Evolutionary conservation across 2,329 filamentous ascomycete genomes (phyloP).

Genomic region (Metarhizium anisopliae): DNA sequence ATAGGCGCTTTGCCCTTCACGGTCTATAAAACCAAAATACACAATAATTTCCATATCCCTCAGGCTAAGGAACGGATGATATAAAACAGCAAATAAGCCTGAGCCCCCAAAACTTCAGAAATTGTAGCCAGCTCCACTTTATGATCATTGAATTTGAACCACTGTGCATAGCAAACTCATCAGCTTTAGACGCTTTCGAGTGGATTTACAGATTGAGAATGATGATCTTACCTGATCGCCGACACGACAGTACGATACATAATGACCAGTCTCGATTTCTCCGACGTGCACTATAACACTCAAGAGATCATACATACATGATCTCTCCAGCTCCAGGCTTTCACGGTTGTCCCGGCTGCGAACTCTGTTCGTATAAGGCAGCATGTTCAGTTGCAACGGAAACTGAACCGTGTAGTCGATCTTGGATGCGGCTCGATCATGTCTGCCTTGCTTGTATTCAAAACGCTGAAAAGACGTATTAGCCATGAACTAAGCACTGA

Average conservation of each 20-base stretch:
- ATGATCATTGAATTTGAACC: constrained; percentile 95
- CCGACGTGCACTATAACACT: constrained; percentile 91
- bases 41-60: background rate
- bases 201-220: constrained; percentile 4
- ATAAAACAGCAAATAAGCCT: constrained; percentile 90
- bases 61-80: constrained; percentile 51
- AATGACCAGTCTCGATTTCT: constrained; percentile 87
- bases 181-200: constrained; percentile 4
- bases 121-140: constrained; percentile 78
- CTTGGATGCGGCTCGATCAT: constrained; percentile 68
- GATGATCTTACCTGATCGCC: constrained; percentile 47
- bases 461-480: constrained; percentile 40
- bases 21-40: background rate
- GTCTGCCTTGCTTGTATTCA: constrained; percentile 59
- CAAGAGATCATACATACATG: constrained; percentile 76
- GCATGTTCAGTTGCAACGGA: constrained; percentile 79
- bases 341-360: constrained; percentile 40
- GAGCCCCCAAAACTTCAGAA: constrained; percentile 74
- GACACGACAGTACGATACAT: constrained; percentile 79
- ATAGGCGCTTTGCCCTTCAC: too few relatives aligned
- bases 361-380: constrained; percentile 72
- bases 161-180: constrained; percentile 36
- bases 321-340: constrained; percentile 49
- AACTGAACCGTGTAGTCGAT: constrained; percentile 83
- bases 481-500: background rate